Evolutionary conservation across 2,329 filamentous ascomycete species (phyloP).

Genomic region (Dendrostoma leiphaemia): DNA sequence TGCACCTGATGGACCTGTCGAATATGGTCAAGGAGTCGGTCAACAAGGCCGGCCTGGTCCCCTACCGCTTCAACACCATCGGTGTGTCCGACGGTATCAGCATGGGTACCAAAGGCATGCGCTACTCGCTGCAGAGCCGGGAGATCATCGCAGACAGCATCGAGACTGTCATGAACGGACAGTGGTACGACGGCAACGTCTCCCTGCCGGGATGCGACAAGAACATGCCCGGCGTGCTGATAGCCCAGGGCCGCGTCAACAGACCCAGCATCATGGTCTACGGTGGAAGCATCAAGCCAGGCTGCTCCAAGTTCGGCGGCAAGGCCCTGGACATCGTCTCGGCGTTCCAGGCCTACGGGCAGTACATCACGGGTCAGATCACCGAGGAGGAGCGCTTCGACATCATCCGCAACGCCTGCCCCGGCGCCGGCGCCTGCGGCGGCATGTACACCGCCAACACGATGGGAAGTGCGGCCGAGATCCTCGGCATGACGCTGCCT

Average conservation of each 20-base stretch:
- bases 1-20: conserved; percentile 93
- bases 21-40: conserved; percentile 65
- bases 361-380: conserved; percentile 90
- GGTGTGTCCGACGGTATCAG: conserved; percentile 97
- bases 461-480: conserved; percentile 72
- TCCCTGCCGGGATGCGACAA: conserved; percentile 98
- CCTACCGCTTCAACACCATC: conserved; percentile 98
- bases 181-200: conserved; percentile 98
- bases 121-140: conserved; percentile 89
- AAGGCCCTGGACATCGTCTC: conserved; percentile 89
- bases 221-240: conserved; percentile 94
- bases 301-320: conserved; percentile 70
- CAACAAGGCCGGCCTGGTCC: conserved; percentile 72
- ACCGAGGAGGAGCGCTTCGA: conserved; percentile 89
- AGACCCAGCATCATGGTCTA: conserved; percentile 97
- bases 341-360: conserved; percentile 95
- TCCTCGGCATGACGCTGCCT: conserved; percentile 75
- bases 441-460: conserved; percentile 83
- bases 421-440: conserved; percentile 78
- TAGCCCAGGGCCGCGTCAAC: conserved; percentile 94
- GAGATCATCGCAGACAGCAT: conserved; percentile 98
- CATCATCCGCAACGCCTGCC: conserved; percentile 90
- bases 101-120: conserved; percentile 98
- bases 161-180: conserved; percentile 97
- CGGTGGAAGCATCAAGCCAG: conserved; percentile 89